Percentiles rank a stretch among this genome's conserved stretches.
Evolutionary conservation across 1,284 basidiomycete genomes (phyloP).

Genomic region (Rhodotorula sp.): DNA sequence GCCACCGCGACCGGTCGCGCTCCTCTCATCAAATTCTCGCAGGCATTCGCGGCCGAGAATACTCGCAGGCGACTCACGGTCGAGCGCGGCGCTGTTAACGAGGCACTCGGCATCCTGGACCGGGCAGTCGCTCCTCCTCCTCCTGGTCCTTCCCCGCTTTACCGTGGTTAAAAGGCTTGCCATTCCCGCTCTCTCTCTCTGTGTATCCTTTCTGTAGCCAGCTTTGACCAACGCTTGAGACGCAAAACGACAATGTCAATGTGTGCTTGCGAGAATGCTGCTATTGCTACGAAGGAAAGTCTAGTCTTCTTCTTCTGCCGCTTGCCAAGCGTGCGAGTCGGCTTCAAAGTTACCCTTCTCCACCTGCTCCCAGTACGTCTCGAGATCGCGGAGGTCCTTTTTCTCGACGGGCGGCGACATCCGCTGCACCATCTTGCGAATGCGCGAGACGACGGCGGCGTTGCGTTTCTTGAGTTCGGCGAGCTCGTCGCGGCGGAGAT

Average conservation of each 20-base stretch:
- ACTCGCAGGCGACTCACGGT: constrained; percentile 38
- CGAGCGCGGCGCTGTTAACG: constrained; percentile 40
- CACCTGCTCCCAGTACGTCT: neutral
- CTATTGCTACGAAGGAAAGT: neutral
- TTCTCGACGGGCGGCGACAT: constrained; percentile 1
- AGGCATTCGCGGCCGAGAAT: neutral
- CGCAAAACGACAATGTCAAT: neutral
- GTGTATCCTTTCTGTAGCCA: too few species aligned
- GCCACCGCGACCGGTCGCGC: neutral
- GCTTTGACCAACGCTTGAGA: too few species aligned
- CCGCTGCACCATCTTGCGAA: neutral
- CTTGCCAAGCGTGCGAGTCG: neutral
- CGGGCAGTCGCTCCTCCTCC: constrained; percentile 6
- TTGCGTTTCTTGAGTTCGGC: constrained; percentile 3
- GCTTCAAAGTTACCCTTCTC: neutral
- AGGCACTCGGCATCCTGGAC: constrained; percentile 42
- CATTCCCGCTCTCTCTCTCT: too few species aligned
- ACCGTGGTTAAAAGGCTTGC: too few species aligned
- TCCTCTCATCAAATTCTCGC: constrained; percentile 14
- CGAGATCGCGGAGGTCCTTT: constrained; percentile 4
- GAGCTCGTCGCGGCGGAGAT: neutral
- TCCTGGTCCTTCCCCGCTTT: neutral
- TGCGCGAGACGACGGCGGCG: constrained; percentile 3
- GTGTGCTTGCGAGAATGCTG: neutral
- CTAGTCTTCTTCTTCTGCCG: neutral